Percentiles rank a stretch among this genome's conserved stretches.
phyloP scores from a whole-genome alignment of 2,329 filamentous ascomycete genomes.

The Beauveria medogensis region DNA sequence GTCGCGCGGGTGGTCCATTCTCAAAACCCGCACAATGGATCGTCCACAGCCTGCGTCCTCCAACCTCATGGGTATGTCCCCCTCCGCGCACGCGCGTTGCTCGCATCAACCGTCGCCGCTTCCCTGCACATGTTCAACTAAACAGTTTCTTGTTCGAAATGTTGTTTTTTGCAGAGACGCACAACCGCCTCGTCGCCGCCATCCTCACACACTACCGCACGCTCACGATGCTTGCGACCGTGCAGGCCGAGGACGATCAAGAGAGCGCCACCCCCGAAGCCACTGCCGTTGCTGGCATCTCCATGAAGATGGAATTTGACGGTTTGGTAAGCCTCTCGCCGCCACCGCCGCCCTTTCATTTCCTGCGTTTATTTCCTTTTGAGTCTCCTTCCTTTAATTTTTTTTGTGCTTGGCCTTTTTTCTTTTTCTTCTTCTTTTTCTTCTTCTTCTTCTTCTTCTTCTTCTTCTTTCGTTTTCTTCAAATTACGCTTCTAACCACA shows the following conservation, averaged over 20 bases:
- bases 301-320: slow-evolving; percentile 39
- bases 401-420: neutral
- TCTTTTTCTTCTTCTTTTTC: neutral
- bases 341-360: too few relatives aligned
- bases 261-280: slow-evolving; percentile 32
- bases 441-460: too few relatives aligned
- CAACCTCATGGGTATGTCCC: slow-evolving; percentile 27
- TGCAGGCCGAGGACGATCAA: slow-evolving; percentile 32
- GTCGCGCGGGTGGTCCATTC: neutral
- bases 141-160: too few relatives aligned
- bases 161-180: slow-evolving; percentile 25
- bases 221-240: slow-evolving; percentile 35
- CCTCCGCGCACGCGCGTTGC: neutral
- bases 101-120: neutral
- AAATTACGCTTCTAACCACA: neutral
- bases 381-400: neutral
- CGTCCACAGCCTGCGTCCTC: slow-evolving; percentile 23
- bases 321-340: slow-evolving; percentile 24
- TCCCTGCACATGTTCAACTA: too few relatives aligned
- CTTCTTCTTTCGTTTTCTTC: too few relatives aligned
- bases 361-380: neutral
- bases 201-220: slow-evolving; percentile 36
- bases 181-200: slow-evolving; percentile 37
- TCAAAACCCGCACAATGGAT: slow-evolving; percentile 21
- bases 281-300: slow-evolving; percentile 34